Conservation (phyloP, 768 basidiomycete genomes). For the Tylopilus subfusipes region DNA sequence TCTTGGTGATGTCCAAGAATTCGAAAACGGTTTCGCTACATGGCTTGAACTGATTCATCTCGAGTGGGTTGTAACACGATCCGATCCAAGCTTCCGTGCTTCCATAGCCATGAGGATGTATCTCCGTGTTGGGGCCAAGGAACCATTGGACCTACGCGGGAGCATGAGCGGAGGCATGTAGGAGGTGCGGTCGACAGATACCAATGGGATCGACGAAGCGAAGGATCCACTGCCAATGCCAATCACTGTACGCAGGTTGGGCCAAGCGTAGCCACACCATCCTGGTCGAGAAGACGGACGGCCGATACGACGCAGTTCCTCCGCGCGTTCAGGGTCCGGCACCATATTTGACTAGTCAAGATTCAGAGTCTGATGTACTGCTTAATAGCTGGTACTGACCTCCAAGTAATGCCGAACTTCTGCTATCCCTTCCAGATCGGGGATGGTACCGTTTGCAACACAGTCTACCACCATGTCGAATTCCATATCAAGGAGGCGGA, state of each 20-base stretch:
- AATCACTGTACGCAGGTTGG: constrained; percentile 6
- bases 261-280: constrained; percentile 15
- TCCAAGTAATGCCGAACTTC: too few relatives aligned
- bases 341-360: background rate
- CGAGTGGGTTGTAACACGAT: too few relatives aligned
- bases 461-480: too few relatives aligned
- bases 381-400: background rate
- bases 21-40: background rate
- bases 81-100: too few relatives aligned
- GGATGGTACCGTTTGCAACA: constrained; percentile 10
- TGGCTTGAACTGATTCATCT: too few relatives aligned
- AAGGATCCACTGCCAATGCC: constrained; percentile 6
- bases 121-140: constrained; percentile 1
- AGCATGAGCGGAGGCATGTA: background rate
- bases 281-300: constrained; percentile 6
- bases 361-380: background rate
- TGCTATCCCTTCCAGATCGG: background rate
- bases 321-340: constrained; percentile 4
- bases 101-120: background rate
- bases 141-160: constrained; percentile 2
- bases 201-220: constrained; percentile 7
- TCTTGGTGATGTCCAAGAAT: constrained; percentile 9
- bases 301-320: constrained; percentile 12
- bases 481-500: too few relatives aligned
- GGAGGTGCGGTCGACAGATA: background rate